Evolutionary conservation across 2,329 filamentous ascomycete species (phyloP).

Genomic region (Beauveria sp.): DNA sequence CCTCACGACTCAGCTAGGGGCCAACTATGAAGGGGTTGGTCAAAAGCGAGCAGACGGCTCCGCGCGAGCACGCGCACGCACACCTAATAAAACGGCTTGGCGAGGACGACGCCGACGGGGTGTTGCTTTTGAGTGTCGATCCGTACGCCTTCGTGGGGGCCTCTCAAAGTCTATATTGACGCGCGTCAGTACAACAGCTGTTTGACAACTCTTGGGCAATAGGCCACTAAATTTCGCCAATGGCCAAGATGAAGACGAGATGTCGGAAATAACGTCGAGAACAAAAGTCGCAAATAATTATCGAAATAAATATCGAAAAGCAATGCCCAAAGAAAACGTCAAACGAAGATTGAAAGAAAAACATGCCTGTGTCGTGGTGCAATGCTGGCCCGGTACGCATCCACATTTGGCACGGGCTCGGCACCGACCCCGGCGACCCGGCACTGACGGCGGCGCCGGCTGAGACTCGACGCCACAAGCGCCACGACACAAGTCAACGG

Average conservation of each 20-base stretch:
- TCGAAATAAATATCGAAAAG: too few species aligned
- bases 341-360: too few species aligned
- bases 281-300: too few species aligned
- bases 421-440: background rate
- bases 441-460: background rate
- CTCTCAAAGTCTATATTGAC: background rate
- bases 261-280: too few species aligned
- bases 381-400: too few species aligned
- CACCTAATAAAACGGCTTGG: background rate
- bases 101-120: background rate
- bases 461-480: background rate
- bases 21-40: background rate
- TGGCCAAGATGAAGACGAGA: too few species aligned
- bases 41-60: background rate
- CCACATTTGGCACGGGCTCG: background rate
- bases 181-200: background rate
- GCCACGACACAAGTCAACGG: background rate
- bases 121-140: background rate
- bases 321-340: too few species aligned
- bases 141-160: background rate
- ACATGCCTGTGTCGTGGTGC: too few species aligned
- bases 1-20: background rate
- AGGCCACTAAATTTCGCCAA: too few species aligned
- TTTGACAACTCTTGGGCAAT: too few species aligned
- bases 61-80: background rate